Conservation (phyloP, 805 yeast genomes). For the Yarrowia bubula region DNA sequence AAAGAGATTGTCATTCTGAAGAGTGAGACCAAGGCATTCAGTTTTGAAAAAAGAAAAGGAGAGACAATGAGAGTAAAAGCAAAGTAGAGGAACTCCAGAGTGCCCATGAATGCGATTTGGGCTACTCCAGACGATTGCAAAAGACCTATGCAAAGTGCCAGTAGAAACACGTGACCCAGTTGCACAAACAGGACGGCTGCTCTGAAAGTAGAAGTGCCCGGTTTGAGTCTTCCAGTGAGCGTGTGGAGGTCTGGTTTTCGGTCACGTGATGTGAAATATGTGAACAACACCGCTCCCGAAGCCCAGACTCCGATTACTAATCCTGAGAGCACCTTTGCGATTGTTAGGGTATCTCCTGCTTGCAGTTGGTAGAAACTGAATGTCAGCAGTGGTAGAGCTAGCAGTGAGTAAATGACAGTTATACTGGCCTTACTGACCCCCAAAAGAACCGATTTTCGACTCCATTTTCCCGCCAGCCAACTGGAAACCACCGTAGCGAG, state of each 20-base stretch:
- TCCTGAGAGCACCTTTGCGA: constrained; percentile 37
- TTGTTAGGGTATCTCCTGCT: constrained; percentile 35
- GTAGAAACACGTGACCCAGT: background rate
- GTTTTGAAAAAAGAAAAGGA: background rate
- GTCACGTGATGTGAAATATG: background rate
- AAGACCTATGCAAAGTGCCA: constrained; percentile 34
- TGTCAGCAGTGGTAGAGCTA: constrained; percentile 26
- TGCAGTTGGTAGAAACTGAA: constrained; percentile 30
- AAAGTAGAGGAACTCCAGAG: constrained; percentile 34
- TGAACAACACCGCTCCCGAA: background rate
- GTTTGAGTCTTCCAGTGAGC: background rate
- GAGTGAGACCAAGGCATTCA: background rate
- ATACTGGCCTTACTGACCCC: constrained; percentile 31
- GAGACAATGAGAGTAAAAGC: constrained; percentile 30
- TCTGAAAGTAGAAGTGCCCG: background rate
- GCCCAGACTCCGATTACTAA: constrained; percentile 29
- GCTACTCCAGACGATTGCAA: constrained; percentile 40
- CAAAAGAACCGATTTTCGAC: background rate
- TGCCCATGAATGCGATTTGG: constrained; percentile 38
- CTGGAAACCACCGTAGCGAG: constrained; percentile 29
- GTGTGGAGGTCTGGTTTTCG: background rate
- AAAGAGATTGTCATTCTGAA: background rate
- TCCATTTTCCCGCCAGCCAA: background rate
- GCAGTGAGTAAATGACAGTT: constrained; percentile 26
- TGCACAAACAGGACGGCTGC: constrained; percentile 1